Base-by-base conservation (phyloP, 1,139 yeast genomes). In the Debaryomyces coudertii region DNA sequence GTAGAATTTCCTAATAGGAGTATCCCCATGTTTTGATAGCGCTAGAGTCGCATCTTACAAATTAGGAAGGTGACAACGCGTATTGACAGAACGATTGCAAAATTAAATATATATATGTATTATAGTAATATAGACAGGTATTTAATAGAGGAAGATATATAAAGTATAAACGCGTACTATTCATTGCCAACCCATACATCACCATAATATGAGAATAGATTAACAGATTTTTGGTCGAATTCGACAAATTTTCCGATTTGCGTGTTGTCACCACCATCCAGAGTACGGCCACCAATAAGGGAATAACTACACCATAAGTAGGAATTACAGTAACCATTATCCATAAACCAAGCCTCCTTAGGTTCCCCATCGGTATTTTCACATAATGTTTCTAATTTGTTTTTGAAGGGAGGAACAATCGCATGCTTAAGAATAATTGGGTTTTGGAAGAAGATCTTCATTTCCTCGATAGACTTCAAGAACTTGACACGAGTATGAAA, bases 281-380 rank as follows among this genome's bases (percentile, higher is more conserved):
- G 37, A 2, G 63, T 57, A 3, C 38, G 51, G 2, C 73, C 79
- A 36, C 79, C 79, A 46, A 74, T 62, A 12, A 60, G 51, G 33
- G 74, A 71, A 53, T 71, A 74, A 1, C 76, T 78, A 65, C 80
- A 75, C 73, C 78, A 75, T 36, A 73, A 55, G 48, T 75, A 74
- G 9, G 70, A 64, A 28, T 66, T 65, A 60, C 80, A 74, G 45
- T 73, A 73, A 14, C 50, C 55, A 37, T 35, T 46, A 22, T 61
- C 66, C 68, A 66, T 65, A 20, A 44, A 40, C 73, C 73, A 68
- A 7, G 68, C 71, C 48, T 55, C 53, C 27, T 52, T 53, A 25
- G 73, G 73, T 45, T 68, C 72, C 9, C 59, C 67, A 4, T 53
- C 52, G 3, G 40, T 45, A 47, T 68, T 68, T 4, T 55, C 59